These are phyloP conservation scores for Aspergillus novofumigatus DNA, from an alignment of 2,329 filamentous ascomycete species.

Conservation along the genomic window DNA sequence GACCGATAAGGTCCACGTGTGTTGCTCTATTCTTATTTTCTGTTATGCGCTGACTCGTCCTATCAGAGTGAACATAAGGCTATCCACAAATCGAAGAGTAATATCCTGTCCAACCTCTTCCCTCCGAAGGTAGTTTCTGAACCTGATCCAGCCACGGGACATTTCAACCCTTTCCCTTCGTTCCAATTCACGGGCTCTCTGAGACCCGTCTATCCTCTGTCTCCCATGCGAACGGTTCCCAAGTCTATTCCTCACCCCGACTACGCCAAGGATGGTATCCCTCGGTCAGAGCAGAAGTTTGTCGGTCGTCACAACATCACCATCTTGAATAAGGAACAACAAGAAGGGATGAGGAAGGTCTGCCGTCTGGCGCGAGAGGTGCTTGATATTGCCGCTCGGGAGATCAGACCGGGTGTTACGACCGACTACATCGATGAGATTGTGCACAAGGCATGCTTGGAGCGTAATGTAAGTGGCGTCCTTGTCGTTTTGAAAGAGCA, in stretches of 20 bases:
- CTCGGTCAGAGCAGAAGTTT: slow-evolving; percentile 60
- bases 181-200: slow-evolving; percentile 78
- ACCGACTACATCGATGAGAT: slow-evolving; percentile 94
- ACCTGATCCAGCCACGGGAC: slow-evolving; percentile 84
- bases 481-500: background rate
- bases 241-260: slow-evolving; percentile 79
- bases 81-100: slow-evolving; percentile 76
- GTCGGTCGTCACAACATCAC: slow-evolving; percentile 75
- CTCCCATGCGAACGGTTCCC: slow-evolving; percentile 67
- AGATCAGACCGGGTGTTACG: slow-evolving; percentile 82
- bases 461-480: slow-evolving; percentile 70
- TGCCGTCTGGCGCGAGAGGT: slow-evolving; percentile 86
- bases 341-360: slow-evolving; percentile 88
- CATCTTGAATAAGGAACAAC: slow-evolving; percentile 72
- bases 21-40: background rate
- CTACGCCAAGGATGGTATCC: slow-evolving; percentile 80
- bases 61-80: slow-evolving; percentile 74
- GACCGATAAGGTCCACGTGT: slow-evolving; percentile 21
- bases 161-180: slow-evolving; percentile 87
- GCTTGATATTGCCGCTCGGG: slow-evolving; percentile 82
- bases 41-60: slow-evolving; percentile 9
- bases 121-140: slow-evolving; percentile 81
- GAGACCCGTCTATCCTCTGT: slow-evolving; percentile 83
- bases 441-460: slow-evolving; percentile 90
- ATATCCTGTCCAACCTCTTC: slow-evolving; percentile 67